Evolutionary conservation across 176 grass and related monocot genomes (phyloP).

Genomic region (Alloteropsis semialata): DNA sequence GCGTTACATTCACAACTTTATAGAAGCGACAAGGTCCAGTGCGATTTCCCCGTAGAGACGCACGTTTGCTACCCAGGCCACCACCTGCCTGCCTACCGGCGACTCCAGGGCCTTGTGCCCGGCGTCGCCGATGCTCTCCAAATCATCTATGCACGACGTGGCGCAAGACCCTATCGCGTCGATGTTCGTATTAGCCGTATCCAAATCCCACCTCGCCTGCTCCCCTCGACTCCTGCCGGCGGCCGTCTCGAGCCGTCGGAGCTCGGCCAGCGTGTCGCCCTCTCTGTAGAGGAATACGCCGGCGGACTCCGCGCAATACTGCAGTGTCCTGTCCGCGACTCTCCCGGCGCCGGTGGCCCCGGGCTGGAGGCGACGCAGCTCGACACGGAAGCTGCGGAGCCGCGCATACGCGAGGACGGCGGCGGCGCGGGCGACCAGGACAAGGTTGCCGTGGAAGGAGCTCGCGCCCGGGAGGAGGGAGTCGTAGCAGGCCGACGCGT

Average conservation of each 20-base stretch:
- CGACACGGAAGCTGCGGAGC: neutral
- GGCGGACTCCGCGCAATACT: neutral
- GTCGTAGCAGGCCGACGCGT: neutral
- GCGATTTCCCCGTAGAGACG: neutral
- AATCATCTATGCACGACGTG: neutral
- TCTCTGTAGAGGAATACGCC: accelerated
- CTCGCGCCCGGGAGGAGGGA: neutral
- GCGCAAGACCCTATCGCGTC: accelerated
- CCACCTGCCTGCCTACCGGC: neutral
- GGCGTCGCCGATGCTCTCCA: neutral
- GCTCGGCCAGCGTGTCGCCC: neutral
- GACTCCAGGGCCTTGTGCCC: neutral
- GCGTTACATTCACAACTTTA: neutral
- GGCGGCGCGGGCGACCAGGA: neutral
- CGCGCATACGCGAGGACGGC: neutral
- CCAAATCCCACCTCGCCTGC: neutral
- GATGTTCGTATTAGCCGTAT: too few species aligned
- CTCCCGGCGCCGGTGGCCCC: neutral
- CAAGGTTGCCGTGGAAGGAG: neutral
- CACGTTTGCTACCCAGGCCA: neutral
- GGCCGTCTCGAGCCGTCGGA: neutral
- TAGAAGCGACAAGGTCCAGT: neutral
- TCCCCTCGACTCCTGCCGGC: neutral
- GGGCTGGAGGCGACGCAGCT: neutral
- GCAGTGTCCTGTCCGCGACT: neutral